These are phyloP conservation scores for Colletotrichum sp. DNA, from an alignment of 2,329 filamentous ascomycete genomes.

Conservation along the genomic window DNA sequence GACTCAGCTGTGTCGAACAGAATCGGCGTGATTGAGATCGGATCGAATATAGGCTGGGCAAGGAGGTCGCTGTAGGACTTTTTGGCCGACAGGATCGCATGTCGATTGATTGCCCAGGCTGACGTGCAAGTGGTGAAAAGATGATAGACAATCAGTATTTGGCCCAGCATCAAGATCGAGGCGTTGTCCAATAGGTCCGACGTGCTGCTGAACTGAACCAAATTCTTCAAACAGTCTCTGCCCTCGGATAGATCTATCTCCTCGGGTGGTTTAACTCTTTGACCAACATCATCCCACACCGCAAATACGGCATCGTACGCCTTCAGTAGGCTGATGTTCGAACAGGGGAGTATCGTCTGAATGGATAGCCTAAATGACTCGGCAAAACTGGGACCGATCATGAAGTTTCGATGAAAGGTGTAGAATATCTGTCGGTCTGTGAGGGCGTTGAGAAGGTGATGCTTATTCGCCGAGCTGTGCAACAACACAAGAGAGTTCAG, in stretches of 20 bases:
- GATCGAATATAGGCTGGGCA: background rate
- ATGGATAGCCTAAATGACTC: background rate
- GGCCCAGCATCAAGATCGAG: background rate
- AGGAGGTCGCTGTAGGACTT: background rate
- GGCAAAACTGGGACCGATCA: background rate
- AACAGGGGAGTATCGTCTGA: background rate
- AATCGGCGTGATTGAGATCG: background rate
- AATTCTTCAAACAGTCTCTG: background rate
- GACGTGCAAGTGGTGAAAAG: background rate
- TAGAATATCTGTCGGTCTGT: background rate
- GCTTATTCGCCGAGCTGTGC: background rate
- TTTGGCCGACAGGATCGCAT: background rate
- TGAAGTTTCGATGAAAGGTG: background rate
- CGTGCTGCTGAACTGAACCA: background rate
- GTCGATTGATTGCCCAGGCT: background rate
- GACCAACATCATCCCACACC: background rate
- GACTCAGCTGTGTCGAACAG: background rate
- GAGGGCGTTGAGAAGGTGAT: background rate
- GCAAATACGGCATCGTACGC: background rate
- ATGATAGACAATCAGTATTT: background rate
- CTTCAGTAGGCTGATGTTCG: background rate
- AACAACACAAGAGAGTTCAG: background rate
- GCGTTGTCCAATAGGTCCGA: background rate
- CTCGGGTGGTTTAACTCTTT: background rate
- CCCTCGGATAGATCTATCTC: background rate